These are phyloP conservation scores for Bipolaris cookei DNA, from an alignment of 2,329 filamentous ascomycete genomes.

Conservation along the genomic window DNA sequence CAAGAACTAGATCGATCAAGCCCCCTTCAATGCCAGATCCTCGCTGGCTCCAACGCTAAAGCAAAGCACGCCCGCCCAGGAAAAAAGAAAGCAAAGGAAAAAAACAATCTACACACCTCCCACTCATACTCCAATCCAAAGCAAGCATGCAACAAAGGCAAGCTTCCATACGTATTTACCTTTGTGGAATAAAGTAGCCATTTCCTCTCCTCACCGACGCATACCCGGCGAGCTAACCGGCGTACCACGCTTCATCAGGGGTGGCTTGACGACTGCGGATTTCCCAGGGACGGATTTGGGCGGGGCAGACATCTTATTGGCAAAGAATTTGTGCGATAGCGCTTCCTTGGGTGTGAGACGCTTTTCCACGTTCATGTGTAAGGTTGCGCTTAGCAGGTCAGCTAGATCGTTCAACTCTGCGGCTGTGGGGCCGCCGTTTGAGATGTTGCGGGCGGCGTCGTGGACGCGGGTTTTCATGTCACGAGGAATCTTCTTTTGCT, in stretches of 20 bases:
- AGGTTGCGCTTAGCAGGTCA: conserved; percentile 85
- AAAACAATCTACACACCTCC: background rate
- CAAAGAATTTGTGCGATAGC: conserved; percentile 86
- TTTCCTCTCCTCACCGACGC: conserved; percentile 23
- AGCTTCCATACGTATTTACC: too few species aligned
- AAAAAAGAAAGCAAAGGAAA: background rate
- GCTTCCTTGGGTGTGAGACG: conserved; percentile 86
- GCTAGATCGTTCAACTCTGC: conserved; percentile 83
- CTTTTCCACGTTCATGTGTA: conserved; percentile 91
- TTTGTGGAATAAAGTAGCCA: background rate
- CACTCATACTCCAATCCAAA: background rate
- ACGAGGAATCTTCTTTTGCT: conserved; percentile 65
- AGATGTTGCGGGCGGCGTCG: conserved; percentile 73
- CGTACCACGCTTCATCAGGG: conserved; percentile 31
- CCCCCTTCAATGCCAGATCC: background rate
- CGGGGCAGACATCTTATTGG: conserved; percentile 25
- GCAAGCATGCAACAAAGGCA: background rate
- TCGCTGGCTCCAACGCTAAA: background rate
- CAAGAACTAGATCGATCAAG: too few species aligned
- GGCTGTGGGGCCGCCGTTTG: conserved; percentile 66
- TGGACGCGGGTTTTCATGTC: conserved; percentile 83
- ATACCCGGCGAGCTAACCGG: conserved; percentile 19
- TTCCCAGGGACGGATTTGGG: conserved; percentile 25
- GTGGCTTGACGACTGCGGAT: conserved; percentile 37
- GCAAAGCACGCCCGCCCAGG: background rate